Evolutionary conservation across 2,329 filamentous ascomycete genomes (phyloP).

Genomic region (Chaetothyriales sp.): DNA sequence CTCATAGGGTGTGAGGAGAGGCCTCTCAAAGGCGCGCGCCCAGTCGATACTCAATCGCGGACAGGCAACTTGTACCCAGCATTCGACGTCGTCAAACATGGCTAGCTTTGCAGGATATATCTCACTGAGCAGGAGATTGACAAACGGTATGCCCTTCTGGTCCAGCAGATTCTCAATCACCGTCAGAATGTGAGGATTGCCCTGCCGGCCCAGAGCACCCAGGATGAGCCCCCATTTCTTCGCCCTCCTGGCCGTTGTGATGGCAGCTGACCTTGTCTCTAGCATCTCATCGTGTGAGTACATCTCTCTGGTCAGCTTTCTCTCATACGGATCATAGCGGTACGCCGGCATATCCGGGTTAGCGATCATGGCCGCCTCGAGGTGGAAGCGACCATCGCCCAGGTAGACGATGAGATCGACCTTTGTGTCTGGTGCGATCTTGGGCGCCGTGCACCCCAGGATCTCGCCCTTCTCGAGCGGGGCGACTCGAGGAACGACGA

Average conservation of each 20-base stretch:
- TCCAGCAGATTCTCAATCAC: slow-evolving; percentile 68
- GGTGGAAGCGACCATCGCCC: slow-evolving; percentile 84
- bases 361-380: slow-evolving; percentile 98
- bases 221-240: slow-evolving; percentile 91
- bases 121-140: slow-evolving; percentile 79
- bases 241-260: slow-evolving; percentile 57
- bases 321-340: slow-evolving; percentile 90
- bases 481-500: slow-evolving; percentile 81
- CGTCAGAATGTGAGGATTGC: slow-evolving; percentile 81
- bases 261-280: slow-evolving; percentile 59
- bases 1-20: slow-evolving; percentile 85
- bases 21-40: slow-evolving; percentile 88
- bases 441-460: slow-evolving; percentile 86
- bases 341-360: slow-evolving; percentile 85
- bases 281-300: slow-evolving; percentile 92
- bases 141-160: slow-evolving; percentile 57
- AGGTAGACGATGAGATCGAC: slow-evolving; percentile 76
- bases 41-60: slow-evolving; percentile 96
- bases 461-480: slow-evolving; percentile 92
- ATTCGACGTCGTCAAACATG: slow-evolving; percentile 85
- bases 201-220: slow-evolving; percentile 80
- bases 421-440: slow-evolving; percentile 38
- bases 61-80: slow-evolving; percentile 96
- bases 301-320: slow-evolving; percentile 75
- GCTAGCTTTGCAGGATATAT: slow-evolving; percentile 93